Evolutionary conservation across 176 grass and related monocot genomes (phyloP).

Genomic region (Oryza meyeriana): DNA sequence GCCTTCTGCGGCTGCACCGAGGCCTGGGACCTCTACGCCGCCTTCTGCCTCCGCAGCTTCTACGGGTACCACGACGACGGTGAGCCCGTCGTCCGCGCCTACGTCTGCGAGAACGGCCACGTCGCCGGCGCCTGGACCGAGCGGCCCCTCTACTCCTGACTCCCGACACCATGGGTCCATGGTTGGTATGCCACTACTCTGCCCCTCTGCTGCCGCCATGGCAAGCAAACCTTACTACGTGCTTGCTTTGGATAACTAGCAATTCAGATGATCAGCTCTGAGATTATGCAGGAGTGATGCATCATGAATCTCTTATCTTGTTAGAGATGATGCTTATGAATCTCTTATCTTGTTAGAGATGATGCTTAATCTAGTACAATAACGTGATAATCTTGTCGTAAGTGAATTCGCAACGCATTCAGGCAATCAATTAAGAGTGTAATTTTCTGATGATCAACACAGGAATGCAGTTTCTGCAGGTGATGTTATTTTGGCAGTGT

Average conservation of each 20-base stretch:
- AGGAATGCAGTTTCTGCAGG: not conserved
- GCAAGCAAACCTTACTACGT: not conserved
- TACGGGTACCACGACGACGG: constrained; percentile 95
- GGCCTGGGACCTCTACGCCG: constrained; percentile 85
- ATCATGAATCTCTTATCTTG: not conserved
- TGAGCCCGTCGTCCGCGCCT: constrained; percentile 87
- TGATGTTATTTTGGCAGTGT: not conserved
- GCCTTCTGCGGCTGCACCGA: constrained; percentile 74
- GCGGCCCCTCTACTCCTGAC: constrained; percentile 74
- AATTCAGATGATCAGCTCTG: not conserved
- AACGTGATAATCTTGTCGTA: not conserved
- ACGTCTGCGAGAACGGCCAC: constrained; percentile 93
- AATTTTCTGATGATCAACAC: not conserved
- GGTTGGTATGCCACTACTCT: no score
- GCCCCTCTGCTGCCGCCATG: not conserved
- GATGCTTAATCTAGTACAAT: not conserved
- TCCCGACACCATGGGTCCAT: not conserved
- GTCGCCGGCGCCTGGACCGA: constrained; percentile 95
- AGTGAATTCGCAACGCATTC: not conserved
- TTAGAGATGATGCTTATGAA: not conserved
- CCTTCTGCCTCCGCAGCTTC: constrained; percentile 90
- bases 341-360: not conserved
- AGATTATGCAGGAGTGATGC: not conserved
- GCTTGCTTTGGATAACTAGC: not conserved
- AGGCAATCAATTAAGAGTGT: not conserved